Base-by-base conservation (phyloP, 352 stramenopile species). In the Pythium rishiriense region DNA sequence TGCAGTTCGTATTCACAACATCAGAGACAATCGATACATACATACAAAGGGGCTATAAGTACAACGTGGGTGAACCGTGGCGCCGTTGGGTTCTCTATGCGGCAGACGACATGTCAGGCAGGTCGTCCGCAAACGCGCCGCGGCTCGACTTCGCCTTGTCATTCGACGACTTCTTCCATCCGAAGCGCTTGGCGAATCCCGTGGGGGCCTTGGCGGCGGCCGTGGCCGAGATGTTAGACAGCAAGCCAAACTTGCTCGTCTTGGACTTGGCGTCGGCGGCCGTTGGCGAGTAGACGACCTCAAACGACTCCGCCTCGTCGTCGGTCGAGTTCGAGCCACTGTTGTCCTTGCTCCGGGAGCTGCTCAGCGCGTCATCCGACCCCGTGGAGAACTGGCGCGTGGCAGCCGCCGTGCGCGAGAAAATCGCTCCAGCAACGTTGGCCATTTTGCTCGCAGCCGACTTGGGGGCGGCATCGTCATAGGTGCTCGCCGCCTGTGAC, bases 181-280 rank as follows among this genome's bases (percentile, higher is more conserved):
- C 72, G 37, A 87, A 87, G 25, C 78, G 78, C 57, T 78, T 74
- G 26, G 75, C 42, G 54, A 87, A 67, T 3, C 64, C 58, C 21
- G 58, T 72, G 3, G 64, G 64, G 14, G 64, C 64, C 45, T 64
- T 63, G 49, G 64, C 50, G 7, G 64, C 71, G 17, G 75, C 68
- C 6, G 63, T 70, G 41, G 79, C 72, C 26, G 75, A 69, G 25
- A 75, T 69, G 25, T 69, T 76, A 5, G 37, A 58, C 17, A 87
- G 75, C 41, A 75, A 59, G 22, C 78, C 71, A 17, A 85, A 87
- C 41, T 75, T 75, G 42, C 55, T 43, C 14, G 74, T 73, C 69
- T 84, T 87, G 15, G 60, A 52, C 29, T 79, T 66, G 24, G 50
- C 31, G 4, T 72, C 58, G 4, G 57, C 58, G 22, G 25, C 52